Percentiles rank a stretch among this genome's conserved stretches.
Evolutionary conservation across 371 early-diverging fungal species (phyloP).

Genomic region (Massospora cicadina): DNA sequence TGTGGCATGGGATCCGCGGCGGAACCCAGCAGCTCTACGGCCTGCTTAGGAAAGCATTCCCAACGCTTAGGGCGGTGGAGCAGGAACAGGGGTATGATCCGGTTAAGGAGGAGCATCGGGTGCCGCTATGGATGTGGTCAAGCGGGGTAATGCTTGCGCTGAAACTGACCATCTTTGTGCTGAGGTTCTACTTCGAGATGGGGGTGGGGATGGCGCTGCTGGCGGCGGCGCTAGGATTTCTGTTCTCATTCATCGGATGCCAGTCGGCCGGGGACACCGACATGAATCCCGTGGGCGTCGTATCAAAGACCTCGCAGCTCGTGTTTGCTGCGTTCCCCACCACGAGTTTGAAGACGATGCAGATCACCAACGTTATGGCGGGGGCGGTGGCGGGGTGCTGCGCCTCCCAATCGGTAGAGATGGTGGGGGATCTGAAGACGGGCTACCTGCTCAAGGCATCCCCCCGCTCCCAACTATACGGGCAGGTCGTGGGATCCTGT

Average conservation of each 20-base stretch:
- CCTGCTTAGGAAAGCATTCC: constrained; percentile 3
- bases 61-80: constrained; percentile 6
- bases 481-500: constrained; percentile 41
- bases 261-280: constrained; percentile 49
- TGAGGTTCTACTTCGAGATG: constrained; percentile 35
- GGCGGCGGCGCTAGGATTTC: constrained; percentile 39
- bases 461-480: constrained; percentile 43
- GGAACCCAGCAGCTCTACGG: constrained; percentile 18
- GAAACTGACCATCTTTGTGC: constrained; percentile 36
- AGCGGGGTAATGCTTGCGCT: constrained; percentile 30
- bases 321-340: constrained; percentile 37
- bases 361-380: constrained; percentile 36
- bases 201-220: constrained; percentile 32
- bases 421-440: constrained; percentile 47
- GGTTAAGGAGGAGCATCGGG: constrained; percentile 27
- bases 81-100: constrained; percentile 16
- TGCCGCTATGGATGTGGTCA: constrained; percentile 40
- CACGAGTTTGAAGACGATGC: constrained; percentile 16
- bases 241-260: constrained; percentile 47
- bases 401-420: constrained; percentile 41
- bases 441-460: constrained; percentile 42
- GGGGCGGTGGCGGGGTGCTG: constrained; percentile 39
- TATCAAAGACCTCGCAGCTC: constrained; percentile 44
- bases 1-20: constrained; percentile 33
- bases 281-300: constrained; percentile 42